Conservation (phyloP, 2,329 filamentous ascomycete genomes). For the Ophiostoma triangulosporum region DNA sequence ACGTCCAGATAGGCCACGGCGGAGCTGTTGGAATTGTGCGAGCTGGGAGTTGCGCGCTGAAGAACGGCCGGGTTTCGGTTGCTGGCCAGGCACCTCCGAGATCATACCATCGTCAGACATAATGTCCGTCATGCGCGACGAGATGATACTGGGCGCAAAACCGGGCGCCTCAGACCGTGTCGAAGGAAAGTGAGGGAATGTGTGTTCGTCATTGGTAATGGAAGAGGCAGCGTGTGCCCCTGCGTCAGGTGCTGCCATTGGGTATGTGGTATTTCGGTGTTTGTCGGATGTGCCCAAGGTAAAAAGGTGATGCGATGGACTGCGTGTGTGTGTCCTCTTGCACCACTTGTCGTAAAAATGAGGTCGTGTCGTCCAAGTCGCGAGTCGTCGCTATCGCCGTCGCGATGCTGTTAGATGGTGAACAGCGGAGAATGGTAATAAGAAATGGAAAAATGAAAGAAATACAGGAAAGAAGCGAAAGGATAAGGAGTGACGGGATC, state of each 20-base stretch:
- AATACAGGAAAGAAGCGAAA: neutral
- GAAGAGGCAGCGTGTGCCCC: conserved; percentile 22
- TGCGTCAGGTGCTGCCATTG: conserved; percentile 20
- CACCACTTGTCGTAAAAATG: too few relatives aligned
- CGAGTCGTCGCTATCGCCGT: too few relatives aligned
- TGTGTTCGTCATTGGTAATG: conserved; percentile 21
- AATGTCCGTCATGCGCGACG: conserved; percentile 57
- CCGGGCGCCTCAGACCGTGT: conserved; percentile 32
- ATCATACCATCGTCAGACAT: conserved; percentile 40
- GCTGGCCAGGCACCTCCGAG: conserved; percentile 15
- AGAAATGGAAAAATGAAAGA: neutral
- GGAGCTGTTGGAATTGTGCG: conserved; percentile 31
- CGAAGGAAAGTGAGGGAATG: conserved; percentile 28
- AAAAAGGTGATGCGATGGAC: too few relatives aligned
- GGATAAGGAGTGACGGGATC: neutral
- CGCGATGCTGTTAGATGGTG: too few relatives aligned
- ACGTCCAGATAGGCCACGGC: conserved; percentile 35
- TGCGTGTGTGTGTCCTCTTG: too few relatives aligned
- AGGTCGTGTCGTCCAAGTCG: too few relatives aligned
- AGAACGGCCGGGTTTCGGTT: neutral
- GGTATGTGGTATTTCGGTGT: neutral
- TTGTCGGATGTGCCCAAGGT: neutral
- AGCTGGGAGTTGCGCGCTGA: conserved; percentile 28
- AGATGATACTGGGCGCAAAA: conserved; percentile 46
- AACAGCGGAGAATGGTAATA: too few relatives aligned